Percentiles rank a stretch among this genome's conserved stretches.
Conservation (phyloP, 2,329 filamentous ascomycete species). For the Nemania abortiva region DNA sequence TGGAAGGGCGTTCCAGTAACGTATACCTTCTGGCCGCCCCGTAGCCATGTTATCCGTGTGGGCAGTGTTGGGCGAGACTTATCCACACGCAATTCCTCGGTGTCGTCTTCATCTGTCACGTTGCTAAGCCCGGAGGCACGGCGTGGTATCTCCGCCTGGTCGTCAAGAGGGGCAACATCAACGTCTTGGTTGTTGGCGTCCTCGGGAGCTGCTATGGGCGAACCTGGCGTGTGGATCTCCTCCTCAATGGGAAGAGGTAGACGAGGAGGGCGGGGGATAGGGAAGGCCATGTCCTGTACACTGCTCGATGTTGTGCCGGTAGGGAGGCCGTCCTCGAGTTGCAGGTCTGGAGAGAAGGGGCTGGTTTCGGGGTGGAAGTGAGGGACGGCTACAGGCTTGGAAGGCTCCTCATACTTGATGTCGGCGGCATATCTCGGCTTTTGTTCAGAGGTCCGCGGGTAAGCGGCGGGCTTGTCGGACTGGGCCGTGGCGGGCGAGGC, state of each 20-base stretch:
- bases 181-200: slow-evolving; percentile 65
- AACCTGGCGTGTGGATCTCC: slow-evolving; percentile 88
- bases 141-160: slow-evolving; percentile 61
- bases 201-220: slow-evolving; percentile 83
- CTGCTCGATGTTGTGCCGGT: slow-evolving; percentile 66
- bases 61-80: slow-evolving; percentile 83
- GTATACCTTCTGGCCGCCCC: slow-evolving; percentile 88
- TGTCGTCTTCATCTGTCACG: slow-evolving; percentile 80
- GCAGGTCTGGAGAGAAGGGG: slow-evolving; percentile 52
- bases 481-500: slow-evolving; percentile 56
- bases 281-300: slow-evolving; percentile 73
- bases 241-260: slow-evolving; percentile 94
- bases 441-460: slow-evolving; percentile 46
- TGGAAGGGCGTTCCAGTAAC: slow-evolving; percentile 97
- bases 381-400: slow-evolving; percentile 71
- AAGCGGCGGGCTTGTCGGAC: slow-evolving; percentile 49
- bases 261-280: slow-evolving; percentile 79
- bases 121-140: slow-evolving; percentile 71
- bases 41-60: slow-evolving; percentile 86
- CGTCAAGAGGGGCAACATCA: slow-evolving; percentile 65
- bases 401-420: slow-evolving; percentile 54
- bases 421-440: slow-evolving; percentile 53
- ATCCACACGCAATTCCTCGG: slow-evolving; percentile 80
- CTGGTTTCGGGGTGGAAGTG: slow-evolving; percentile 49
- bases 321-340: slow-evolving; percentile 56